phyloP scores from a whole-genome alignment of 495 filamentous ascomycete species.

The Cercophora newfieldiana region DNA sequence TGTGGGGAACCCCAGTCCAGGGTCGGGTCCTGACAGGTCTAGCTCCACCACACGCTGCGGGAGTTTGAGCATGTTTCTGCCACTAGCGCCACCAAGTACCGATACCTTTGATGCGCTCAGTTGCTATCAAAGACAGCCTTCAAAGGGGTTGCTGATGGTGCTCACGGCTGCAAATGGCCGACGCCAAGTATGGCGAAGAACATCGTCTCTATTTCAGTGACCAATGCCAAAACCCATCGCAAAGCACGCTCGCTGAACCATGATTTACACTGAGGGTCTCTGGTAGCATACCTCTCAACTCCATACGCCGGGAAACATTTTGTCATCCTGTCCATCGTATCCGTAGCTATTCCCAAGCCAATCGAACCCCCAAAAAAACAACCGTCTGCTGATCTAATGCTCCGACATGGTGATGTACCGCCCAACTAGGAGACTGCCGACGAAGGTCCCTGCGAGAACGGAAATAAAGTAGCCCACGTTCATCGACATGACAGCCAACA shows the following conservation, averaged over 20 bases:
- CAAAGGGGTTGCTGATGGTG: background rate
- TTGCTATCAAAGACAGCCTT: slow-evolving; percentile 7
- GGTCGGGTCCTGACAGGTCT: background rate
- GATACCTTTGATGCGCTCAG: slow-evolving; percentile 14
- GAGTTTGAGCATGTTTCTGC: slow-evolving; percentile 37
- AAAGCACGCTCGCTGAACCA: background rate
- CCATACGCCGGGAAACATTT: background rate
- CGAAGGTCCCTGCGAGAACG: slow-evolving; percentile 76
- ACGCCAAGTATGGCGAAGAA: background rate
- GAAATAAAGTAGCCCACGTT: slow-evolving; percentile 96
- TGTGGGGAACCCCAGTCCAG: slow-evolving; percentile 6
- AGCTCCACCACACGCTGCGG: slow-evolving; percentile 18
- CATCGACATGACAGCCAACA: slow-evolving; percentile 98
- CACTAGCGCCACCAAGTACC: slow-evolving; percentile 10
- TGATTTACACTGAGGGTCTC: background rate
- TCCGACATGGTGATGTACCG: slow-evolving; percentile 52
- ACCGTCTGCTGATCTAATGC: slow-evolving; percentile 31
- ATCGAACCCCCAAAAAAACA: background rate
- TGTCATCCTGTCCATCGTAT: too few species aligned
- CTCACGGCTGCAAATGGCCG: background rate
- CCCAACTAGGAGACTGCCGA: slow-evolving; percentile 80
- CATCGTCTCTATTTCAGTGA: background rate
- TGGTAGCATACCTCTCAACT: background rate
- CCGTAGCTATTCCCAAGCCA: background rate
- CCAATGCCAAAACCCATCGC: slow-evolving; percentile 1